Evolutionary conservation across 2,329 filamentous ascomycete genomes (phyloP).

Genomic region (Colletotrichum agaves): DNA sequence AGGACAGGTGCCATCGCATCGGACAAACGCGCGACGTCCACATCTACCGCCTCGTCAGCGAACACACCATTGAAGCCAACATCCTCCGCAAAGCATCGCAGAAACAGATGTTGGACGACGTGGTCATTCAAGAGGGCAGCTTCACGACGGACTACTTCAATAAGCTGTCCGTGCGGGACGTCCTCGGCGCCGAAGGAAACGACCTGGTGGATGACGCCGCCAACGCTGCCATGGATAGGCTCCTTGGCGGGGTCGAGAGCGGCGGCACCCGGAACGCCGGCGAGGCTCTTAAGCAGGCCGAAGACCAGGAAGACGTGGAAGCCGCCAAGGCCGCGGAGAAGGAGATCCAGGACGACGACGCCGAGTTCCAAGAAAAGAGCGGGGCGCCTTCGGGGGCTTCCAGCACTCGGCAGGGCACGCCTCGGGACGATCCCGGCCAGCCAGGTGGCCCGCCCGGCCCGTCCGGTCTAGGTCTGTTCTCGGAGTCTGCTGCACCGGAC

Average conservation of each 20-base stretch:
- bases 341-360: slow-evolving; percentile 87
- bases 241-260: slow-evolving; percentile 75
- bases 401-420: slow-evolving; percentile 63
- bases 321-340: slow-evolving; percentile 89
- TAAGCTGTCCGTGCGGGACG: slow-evolving; percentile 77
- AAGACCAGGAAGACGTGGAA: slow-evolving; percentile 90
- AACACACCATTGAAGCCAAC: slow-evolving; percentile 97
- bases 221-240: slow-evolving; percentile 85
- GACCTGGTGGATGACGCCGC: slow-evolving; percentile 74
- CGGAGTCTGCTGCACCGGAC: slow-evolving; percentile 49
- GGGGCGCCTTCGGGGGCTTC: slow-evolving; percentile 58
- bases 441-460: slow-evolving; percentile 42
- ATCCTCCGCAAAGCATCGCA: slow-evolving; percentile 96
- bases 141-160: slow-evolving; percentile 98
- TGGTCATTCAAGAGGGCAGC: slow-evolving; percentile 97
- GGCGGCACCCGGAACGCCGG: slow-evolving; percentile 71
- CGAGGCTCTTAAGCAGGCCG: slow-evolving; percentile 85
- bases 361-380: slow-evolving; percentile 80
- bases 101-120: slow-evolving; percentile 97
- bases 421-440: slow-evolving; percentile 51
- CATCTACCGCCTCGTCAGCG: slow-evolving; percentile 93
- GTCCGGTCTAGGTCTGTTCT: slow-evolving; percentile 52
- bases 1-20: slow-evolving; percentile 96
- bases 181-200: slow-evolving; percentile 67
- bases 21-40: slow-evolving; percentile 97